Evolutionary conservation across 805 yeast genomes (phyloP).

Genomic region (Saccharomycopsis lassenensis): DNA sequence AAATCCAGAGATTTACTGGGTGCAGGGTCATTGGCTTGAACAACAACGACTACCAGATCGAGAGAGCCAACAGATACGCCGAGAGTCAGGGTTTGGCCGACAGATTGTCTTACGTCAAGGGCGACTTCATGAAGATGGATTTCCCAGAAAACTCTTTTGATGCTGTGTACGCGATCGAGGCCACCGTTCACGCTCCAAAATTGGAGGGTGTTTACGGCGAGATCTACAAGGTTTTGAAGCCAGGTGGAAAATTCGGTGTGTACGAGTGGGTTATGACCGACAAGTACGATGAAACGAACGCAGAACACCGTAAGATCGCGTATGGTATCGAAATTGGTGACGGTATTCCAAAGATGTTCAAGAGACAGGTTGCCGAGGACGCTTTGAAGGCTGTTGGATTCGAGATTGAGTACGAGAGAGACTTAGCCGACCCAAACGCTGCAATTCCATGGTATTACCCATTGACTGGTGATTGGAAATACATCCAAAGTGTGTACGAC

Average conservation of each 20-base stretch:
- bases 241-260: constrained; percentile 96
- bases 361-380: constrained; percentile 70
- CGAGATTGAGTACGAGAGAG: constrained; percentile 61
- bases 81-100: constrained; percentile 50
- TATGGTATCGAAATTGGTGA: constrained; percentile 98
- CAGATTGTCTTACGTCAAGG: constrained; percentile 80
- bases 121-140: constrained; percentile 99
- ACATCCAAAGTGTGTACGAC: constrained; percentile 71
- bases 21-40: constrained; percentile 82
- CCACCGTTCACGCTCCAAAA: constrained; percentile 95
- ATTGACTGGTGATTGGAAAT: constrained; percentile 85
- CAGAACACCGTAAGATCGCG: constrained; percentile 86
- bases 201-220: constrained; percentile 93
- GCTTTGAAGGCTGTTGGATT: constrained; percentile 86
- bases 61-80: constrained; percentile 80
- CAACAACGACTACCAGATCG: constrained; percentile 95
- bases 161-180: constrained; percentile 97
- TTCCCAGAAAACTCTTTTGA: constrained; percentile 84
- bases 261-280: constrained; percentile 99
- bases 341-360: constrained; percentile 97
- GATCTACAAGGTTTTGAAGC: constrained; percentile 90
- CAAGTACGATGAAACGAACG: constrained; percentile 73
- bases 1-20: constrained; percentile 84
- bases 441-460: constrained; percentile 97
- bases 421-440: constrained; percentile 74